Percentiles rank a stretch among this genome's conserved stretches.
These are phyloP conservation scores for Pyronema omphalodes DNA, from an alignment of 495 filamentous ascomycete species.

Conservation along the genomic window DNA sequence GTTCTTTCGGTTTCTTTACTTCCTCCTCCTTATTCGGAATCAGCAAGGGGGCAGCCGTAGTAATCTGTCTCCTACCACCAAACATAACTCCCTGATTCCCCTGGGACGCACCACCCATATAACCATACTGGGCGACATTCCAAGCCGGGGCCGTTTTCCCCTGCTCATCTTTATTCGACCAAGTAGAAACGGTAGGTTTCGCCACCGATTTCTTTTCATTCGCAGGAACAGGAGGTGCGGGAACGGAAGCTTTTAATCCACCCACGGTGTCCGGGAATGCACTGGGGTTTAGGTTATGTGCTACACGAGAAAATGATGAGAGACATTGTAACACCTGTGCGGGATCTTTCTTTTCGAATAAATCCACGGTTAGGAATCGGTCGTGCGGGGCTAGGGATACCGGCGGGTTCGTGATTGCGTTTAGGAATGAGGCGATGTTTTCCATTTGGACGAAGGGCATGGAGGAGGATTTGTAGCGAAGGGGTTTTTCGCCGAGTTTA, in stretches of 20 bases:
- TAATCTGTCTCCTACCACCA: conserved; percentile 83
- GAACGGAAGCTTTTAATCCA: conserved; percentile 31
- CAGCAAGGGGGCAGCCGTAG: conserved; percentile 47
- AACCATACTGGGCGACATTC: conserved; percentile 98
- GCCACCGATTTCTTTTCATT: neutral
- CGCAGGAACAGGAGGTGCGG: conserved; percentile 1
- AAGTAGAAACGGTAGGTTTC: conserved; percentile 48
- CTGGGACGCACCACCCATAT: conserved; percentile 95
- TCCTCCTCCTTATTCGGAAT: conserved; percentile 34
- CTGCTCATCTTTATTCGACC: conserved; percentile 75
- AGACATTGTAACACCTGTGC: conserved; percentile 92
- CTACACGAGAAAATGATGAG: conserved; percentile 73
- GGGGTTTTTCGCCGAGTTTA: conserved; percentile 46
- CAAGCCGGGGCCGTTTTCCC: conserved; percentile 70
- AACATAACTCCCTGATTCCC: conserved; percentile 88
- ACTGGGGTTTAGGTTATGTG: conserved; percentile 55
- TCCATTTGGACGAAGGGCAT: conserved; percentile 99
- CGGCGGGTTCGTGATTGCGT: conserved; percentile 64
- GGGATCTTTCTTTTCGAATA: conserved; percentile 91
- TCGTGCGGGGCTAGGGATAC: conserved; percentile 83
- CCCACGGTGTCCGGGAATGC: conserved; percentile 54
- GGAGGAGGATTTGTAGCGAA: conserved; percentile 54
- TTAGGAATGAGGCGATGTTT: conserved; percentile 92
- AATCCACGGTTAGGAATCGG: conserved; percentile 89
- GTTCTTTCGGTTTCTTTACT: neutral